Conservation (phyloP, 352 stramenopile genomes). For the Pythium brassicae region DNA sequence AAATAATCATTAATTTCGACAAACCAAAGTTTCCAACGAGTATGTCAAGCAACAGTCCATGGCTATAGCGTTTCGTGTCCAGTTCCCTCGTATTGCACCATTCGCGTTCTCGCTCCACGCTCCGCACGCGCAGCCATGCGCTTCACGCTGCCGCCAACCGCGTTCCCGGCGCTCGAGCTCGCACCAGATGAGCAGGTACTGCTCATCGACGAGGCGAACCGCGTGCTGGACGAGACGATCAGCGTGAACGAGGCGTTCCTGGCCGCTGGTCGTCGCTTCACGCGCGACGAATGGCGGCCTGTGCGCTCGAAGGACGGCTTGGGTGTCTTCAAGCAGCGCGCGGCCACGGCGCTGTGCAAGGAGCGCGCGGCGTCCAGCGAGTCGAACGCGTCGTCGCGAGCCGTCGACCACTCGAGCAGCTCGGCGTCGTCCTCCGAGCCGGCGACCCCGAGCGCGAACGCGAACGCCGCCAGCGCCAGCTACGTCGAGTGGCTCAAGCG, state of each 20-base stretch:
- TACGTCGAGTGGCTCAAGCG: slow-evolving; percentile 13
- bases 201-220: slow-evolving; percentile 11
- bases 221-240: slow-evolving; percentile 17
- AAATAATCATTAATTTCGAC: too few relatives aligned
- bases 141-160: slow-evolving; percentile 13
- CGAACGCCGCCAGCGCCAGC: not conserved
- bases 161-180: slow-evolving; percentile 12
- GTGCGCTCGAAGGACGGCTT: slow-evolving; percentile 14
- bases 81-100: not conserved
- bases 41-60: too few relatives aligned
- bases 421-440: slow-evolving; percentile 10
- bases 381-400: not conserved
- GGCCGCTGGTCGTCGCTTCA: slow-evolving; percentile 1
- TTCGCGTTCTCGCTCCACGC: not conserved
- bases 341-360: slow-evolving; percentile 1
- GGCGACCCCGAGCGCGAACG: not conserved
- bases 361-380: not conserved
- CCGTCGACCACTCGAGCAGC: not conserved
- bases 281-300: slow-evolving; percentile 9
- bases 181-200: slow-evolving; percentile 9
- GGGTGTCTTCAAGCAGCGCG: slow-evolving; percentile 14
- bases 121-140: slow-evolving; percentile 2
- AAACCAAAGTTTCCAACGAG: too few relatives aligned
- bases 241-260: slow-evolving; percentile 9
- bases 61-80: too few relatives aligned